Evolutionary conservation across 2,329 filamentous ascomycete genomes (phyloP).

Genomic region (Geosmithia morbida): DNA sequence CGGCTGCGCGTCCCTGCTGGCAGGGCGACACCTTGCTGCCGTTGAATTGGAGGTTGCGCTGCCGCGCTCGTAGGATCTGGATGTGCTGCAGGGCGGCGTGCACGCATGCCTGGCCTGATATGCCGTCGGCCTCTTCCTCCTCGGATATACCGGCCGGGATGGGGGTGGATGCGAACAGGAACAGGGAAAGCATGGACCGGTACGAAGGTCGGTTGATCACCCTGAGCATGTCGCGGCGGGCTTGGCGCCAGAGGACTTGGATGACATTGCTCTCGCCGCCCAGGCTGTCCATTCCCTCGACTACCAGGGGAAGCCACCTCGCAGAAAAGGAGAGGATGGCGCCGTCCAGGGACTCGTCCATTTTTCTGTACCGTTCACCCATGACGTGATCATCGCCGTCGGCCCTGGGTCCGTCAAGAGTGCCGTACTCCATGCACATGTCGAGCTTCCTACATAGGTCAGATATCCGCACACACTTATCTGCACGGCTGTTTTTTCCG

Average conservation of each 20-base stretch:
- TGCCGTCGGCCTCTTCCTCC: constrained; percentile 23
- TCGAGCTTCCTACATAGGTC: constrained; percentile 16
- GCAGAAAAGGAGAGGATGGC: constrained; percentile 14
- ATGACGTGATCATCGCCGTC: neutral
- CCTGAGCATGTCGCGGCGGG: constrained; percentile 21
- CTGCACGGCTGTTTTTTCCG: constrained; percentile 9
- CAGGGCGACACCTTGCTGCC: constrained; percentile 21
- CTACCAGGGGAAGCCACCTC: constrained; percentile 13
- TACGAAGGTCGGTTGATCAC: constrained; percentile 25
- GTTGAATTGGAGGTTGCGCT: constrained; percentile 22
- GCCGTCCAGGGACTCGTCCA: constrained; percentile 11
- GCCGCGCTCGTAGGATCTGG: constrained; percentile 20
- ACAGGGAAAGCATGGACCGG: constrained; percentile 22
- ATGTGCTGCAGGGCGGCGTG: constrained; percentile 25
- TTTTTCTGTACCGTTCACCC: constrained; percentile 4
- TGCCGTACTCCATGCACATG: constrained; percentile 15
- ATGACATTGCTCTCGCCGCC: constrained; percentile 6
- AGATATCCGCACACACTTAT: constrained; percentile 15
- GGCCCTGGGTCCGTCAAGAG: constrained; percentile 1
- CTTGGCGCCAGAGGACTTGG: constrained; percentile 16
- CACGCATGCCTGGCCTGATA: constrained; percentile 22
- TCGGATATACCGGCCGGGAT: constrained; percentile 23
- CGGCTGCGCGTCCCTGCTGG: constrained; percentile 6
- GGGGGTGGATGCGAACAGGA: constrained; percentile 23
- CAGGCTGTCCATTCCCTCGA: constrained; percentile 1